These are phyloP conservation scores for Phylloporus scabripes DNA, from an alignment of 768 basidiomycete genomes.

Conservation along the genomic window DNA sequence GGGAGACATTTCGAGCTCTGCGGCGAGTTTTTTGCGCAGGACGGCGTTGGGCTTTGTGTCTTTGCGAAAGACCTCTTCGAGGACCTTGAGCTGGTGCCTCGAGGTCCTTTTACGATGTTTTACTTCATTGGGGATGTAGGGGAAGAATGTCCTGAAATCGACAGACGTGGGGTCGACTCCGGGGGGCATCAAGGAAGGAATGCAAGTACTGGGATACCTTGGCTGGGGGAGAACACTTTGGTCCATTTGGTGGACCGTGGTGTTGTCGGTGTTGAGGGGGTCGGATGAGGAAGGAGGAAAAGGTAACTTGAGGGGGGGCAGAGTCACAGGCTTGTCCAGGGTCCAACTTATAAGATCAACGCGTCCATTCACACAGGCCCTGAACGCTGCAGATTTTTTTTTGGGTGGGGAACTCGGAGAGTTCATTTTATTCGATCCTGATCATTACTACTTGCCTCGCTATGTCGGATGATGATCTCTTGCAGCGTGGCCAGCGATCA, in stretches of 20 bases:
- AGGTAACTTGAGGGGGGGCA: background rate
- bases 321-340: constrained; percentile 16
- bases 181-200: constrained; percentile 45
- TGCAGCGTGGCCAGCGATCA: background rate
- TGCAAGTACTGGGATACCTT: constrained; percentile 37
- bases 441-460: background rate
- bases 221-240: constrained; percentile 13
- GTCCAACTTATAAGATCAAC: constrained; percentile 25
- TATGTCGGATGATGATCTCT: background rate
- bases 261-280: constrained; percentile 7
- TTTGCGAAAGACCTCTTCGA: constrained; percentile 80
- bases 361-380: constrained; percentile 23
- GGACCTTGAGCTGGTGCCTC: constrained; percentile 78
- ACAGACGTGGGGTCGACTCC: constrained; percentile 58
- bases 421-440: constrained; percentile 10
- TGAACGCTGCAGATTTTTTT: background rate
- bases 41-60: constrained; percentile 90
- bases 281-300: constrained; percentile 21
- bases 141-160: constrained; percentile 80
- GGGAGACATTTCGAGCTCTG: constrained; percentile 85
- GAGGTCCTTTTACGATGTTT: constrained; percentile 93
- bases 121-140: constrained; percentile 89
- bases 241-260: constrained; percentile 25
- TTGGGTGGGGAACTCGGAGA: background rate
- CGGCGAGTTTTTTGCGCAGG: constrained; percentile 72